phyloP scores from a whole-genome alignment of 352 stramenopile genomes.

The Plasmopara viticola region DNA sequence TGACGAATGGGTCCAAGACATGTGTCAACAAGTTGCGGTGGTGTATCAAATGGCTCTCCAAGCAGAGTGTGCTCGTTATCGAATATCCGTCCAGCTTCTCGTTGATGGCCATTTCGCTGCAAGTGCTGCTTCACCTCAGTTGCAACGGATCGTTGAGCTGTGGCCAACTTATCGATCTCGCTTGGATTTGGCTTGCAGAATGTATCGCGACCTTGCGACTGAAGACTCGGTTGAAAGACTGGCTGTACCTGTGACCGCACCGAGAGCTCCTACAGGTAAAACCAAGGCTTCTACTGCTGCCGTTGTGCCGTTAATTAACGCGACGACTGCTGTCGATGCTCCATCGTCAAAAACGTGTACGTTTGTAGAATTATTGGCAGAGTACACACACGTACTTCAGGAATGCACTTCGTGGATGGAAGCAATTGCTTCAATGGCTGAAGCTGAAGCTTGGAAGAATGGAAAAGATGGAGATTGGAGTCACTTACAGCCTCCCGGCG shows the following conservation, averaged over 20 bases:
- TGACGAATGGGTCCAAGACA: conserved; percentile 60
- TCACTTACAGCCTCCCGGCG: conserved; percentile 3
- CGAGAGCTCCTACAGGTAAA: conserved; percentile 37
- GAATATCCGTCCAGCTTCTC: conserved; percentile 47
- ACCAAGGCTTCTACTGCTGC: conserved; percentile 23
- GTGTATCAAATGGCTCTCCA: conserved; percentile 56
- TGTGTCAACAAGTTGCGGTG: conserved; percentile 31
- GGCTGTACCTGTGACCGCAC: conserved; percentile 7
- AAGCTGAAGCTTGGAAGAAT: conserved; percentile 13
- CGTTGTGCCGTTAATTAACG: conserved; percentile 13
- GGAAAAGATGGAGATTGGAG: neutral
- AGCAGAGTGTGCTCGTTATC: conserved; percentile 68
- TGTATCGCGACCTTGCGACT: conserved; percentile 34
- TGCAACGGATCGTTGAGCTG: conserved; percentile 29
- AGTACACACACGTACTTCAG: conserved; percentile 41
- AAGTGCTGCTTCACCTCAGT: conserved; percentile 28
- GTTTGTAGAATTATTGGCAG: conserved; percentile 33
- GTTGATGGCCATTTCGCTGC: conserved; percentile 44
- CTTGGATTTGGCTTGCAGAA: conserved; percentile 30
- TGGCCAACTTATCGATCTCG: conserved; percentile 18
- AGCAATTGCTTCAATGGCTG: conserved; percentile 16
- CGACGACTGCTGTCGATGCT: conserved; percentile 12
- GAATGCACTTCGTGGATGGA: conserved; percentile 39
- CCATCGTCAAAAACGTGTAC: conserved; percentile 23
- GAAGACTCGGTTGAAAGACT: conserved; percentile 14